Conservation (phyloP, 768 basidiomycete genomes). For the Neoboletus brunneissimus region DNA sequence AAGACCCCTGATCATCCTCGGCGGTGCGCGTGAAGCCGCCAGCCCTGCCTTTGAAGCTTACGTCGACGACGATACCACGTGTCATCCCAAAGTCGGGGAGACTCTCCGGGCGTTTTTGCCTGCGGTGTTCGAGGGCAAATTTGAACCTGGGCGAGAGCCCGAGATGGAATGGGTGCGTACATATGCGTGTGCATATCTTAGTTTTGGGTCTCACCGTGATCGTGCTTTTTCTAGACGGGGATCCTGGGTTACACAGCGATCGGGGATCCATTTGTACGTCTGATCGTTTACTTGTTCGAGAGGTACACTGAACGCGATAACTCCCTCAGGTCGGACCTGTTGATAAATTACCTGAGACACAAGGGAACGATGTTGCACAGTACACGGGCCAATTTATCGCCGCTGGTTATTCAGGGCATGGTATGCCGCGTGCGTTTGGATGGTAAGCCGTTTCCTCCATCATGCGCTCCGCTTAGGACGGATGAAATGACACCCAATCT, state of each 20-base stretch:
- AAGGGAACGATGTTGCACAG: slow-evolving; percentile 16
- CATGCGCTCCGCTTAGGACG: not conserved
- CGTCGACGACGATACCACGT: slow-evolving; percentile 53
- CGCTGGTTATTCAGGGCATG: slow-evolving; percentile 75
- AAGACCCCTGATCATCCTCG: slow-evolving; percentile 65
- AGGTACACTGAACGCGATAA: not conserved
- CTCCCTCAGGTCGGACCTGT: slow-evolving; percentile 59
- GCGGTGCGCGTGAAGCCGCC: slow-evolving; percentile 57
- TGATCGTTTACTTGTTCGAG: not conserved
- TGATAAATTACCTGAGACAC: slow-evolving; percentile 24
- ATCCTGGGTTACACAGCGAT: slow-evolving; percentile 74
- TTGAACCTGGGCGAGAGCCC: slow-evolving; percentile 45
- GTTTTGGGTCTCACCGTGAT: not conserved
- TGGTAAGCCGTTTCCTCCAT: slow-evolving; percentile 37
- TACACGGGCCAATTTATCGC: slow-evolving; percentile 65
- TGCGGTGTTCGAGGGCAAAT: slow-evolving; percentile 51
- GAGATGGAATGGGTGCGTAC: slow-evolving; percentile 79
- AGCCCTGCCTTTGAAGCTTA: slow-evolving; percentile 46
- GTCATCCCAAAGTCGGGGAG: slow-evolving; percentile 47
- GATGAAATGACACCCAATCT: not conserved
- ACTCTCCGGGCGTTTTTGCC: slow-evolving; percentile 61
- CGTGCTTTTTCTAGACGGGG: slow-evolving; percentile 52
- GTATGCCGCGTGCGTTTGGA: slow-evolving; percentile 73
- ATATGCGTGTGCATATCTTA: not conserved
- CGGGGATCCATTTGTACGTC: slow-evolving; percentile 63